A percentile compares a stretch with the other conserved stretches of the same genome.
phyloP scores from a whole-genome alignment of 371 early-diverging fungal genomes.

The Mucor plumbeus region DNA sequence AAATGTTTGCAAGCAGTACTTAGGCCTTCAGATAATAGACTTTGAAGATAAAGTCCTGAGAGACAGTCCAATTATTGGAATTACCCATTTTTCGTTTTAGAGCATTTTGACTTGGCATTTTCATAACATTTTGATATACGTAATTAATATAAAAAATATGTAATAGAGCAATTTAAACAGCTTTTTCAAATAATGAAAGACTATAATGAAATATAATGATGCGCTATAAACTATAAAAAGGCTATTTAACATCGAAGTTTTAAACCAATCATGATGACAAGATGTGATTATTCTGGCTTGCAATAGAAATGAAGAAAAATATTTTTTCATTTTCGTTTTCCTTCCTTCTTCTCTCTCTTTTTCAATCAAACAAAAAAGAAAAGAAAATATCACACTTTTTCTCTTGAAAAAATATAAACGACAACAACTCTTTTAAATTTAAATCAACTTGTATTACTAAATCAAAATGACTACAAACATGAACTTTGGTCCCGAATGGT shows the following conservation, averaged over 20 bases:
- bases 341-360: background rate
- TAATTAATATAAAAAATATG: too few species aligned
- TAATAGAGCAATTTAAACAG: too few species aligned
- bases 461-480: constrained; percentile 69
- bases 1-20: too few species aligned
- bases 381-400: background rate
- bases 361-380: background rate
- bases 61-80: too few species aligned
- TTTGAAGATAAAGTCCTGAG: too few species aligned
- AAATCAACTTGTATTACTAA: background rate
- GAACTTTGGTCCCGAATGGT: constrained; percentile 91
- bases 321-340: background rate
- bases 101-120: background rate
- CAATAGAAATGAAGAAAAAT: background rate
- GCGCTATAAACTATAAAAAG: background rate
- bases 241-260: background rate
- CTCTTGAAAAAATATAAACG: background rate
- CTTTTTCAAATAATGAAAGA: too few species aligned
- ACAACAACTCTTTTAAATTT: background rate
- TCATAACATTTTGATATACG: background rate
- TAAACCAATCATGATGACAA: constrained; percentile 8
- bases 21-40: too few species aligned
- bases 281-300: constrained; percentile 9
- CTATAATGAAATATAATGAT: background rate
- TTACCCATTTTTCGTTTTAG: too few species aligned